Evolutionary conservation across 2,329 filamentous ascomycete genomes (phyloP).

Genomic region (Aspergillus sp.): DNA sequence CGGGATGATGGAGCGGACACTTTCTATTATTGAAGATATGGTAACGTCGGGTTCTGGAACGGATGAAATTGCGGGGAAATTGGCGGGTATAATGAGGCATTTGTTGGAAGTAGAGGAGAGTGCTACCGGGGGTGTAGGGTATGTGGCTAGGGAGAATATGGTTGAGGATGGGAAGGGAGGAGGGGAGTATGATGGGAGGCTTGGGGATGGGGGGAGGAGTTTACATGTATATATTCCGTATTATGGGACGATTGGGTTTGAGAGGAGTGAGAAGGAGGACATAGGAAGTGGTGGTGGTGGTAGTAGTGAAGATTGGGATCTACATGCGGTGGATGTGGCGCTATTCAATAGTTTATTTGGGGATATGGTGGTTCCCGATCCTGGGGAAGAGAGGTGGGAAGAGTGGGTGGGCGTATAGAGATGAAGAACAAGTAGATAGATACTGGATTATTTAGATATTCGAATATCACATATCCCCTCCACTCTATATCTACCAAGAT

Average conservation of each 20-base stretch:
- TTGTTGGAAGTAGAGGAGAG: constrained; percentile 46
- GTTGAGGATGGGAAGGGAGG: not conserved
- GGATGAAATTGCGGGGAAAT: constrained; percentile 3
- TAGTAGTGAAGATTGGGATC: constrained; percentile 5
- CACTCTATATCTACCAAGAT: too few relatives aligned
- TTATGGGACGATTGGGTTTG: constrained; percentile 12
- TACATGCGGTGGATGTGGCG: constrained; percentile 10
- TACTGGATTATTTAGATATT: accelerated
- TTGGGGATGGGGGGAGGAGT: not conserved
- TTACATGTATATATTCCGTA: constrained; percentile 11
- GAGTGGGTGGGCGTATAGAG: not conserved
- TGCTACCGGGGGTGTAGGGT: constrained; percentile 27
- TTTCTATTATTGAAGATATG: constrained; percentile 34
- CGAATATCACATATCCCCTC: too few relatives aligned
- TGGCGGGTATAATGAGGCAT: constrained; percentile 30
- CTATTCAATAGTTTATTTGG: constrained; percentile 14
- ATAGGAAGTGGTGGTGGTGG: too few relatives aligned
- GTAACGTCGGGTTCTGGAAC: not conserved
- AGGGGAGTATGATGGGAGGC: not conserved
- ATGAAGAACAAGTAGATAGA: too few relatives aligned
- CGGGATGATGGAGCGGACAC: constrained; percentile 43
- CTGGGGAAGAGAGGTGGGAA: not conserved
- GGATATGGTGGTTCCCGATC: not conserved
- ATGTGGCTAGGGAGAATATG: too few relatives aligned
- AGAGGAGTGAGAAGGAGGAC: too few relatives aligned